phyloP scores from a whole-genome alignment of 1,284 basidiomycete species.

The Ustilago bromivora region DNA sequence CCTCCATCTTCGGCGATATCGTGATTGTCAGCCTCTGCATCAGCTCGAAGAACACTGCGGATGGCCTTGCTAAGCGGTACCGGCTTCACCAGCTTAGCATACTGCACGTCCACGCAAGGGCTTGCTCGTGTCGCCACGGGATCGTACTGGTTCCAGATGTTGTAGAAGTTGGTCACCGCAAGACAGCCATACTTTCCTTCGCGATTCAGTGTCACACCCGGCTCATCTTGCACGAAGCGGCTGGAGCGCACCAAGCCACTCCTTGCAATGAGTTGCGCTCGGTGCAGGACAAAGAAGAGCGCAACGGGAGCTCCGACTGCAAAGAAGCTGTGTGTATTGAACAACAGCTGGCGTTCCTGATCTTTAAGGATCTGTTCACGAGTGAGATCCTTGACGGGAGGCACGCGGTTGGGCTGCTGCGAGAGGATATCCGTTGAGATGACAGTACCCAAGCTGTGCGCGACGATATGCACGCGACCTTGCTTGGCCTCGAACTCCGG shows the following conservation, averaged over 20 bases:
- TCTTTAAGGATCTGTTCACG: conserved; percentile 24
- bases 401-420: conserved; percentile 73
- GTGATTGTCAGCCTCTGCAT: conserved; percentile 28
- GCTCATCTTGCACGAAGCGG: conserved; percentile 71
- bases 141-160: conserved; percentile 74
- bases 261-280: conserved; percentile 74
- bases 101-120: conserved; percentile 70
- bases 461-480: conserved; percentile 71
- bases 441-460: conserved; percentile 73
- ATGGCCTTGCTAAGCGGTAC: conserved; percentile 46
- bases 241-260: conserved; percentile 72
- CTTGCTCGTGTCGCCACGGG: conserved; percentile 72
- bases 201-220: conserved; percentile 70
- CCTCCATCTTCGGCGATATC: conserved; percentile 46
- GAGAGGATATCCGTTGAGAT: conserved; percentile 74
- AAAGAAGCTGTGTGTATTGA: conserved; percentile 73
- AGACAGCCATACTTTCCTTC: conserved; percentile 74
- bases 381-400: conserved; percentile 30
- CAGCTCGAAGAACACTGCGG: conserved; percentile 39
- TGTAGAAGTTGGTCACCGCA: conserved; percentile 72
- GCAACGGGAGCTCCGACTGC: conserved; percentile 74
- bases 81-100: conserved; percentile 42
- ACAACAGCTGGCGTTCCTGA: conserved; percentile 47
- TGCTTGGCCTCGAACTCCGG: conserved; percentile 70
- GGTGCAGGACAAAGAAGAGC: conserved; percentile 74